Percentiles rank a stretch among this genome's conserved stretches.
Conservation (phyloP, 176 grass and related monocot genomes). For the Carex kokanica region DNA sequence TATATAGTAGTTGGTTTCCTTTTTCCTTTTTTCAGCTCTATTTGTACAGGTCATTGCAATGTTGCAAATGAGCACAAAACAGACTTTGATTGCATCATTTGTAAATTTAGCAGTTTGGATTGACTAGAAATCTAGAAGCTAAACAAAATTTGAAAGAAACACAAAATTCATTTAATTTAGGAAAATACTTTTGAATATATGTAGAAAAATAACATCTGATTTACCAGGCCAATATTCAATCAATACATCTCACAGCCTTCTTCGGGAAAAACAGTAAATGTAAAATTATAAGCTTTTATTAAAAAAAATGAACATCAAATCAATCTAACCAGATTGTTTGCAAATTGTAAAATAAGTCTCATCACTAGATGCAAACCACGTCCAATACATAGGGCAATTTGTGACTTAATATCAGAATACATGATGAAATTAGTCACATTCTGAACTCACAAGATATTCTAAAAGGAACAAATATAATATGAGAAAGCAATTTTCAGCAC, state of each 20-base stretch:
- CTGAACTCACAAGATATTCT: not conserved
- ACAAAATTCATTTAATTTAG: not conserved
- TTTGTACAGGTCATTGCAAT: too few relatives aligned
- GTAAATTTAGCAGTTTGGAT: conserved; percentile 6
- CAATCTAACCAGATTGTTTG: not conserved
- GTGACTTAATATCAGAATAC: not conserved
- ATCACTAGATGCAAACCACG: not conserved
- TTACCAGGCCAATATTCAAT: not conserved
- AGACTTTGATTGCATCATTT: not conserved
- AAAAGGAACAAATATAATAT: not conserved
- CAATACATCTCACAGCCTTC: not conserved
- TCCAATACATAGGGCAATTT: not conserved
- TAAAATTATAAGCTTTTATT: not conserved
- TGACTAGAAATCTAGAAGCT: not conserved
- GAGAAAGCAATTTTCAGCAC: too few relatives aligned
- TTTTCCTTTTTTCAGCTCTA: not conserved
- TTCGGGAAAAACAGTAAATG: not conserved
- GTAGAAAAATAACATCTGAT: not conserved
- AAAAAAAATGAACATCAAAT: not conserved
- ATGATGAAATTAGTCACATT: not conserved
- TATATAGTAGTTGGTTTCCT: not conserved
- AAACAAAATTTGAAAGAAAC: not conserved
- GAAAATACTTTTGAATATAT: not conserved
- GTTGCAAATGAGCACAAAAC: not conserved
- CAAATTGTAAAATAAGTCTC: not conserved